Conservation (phyloP, 371 early-diverging fungal species). For the Haplosporangium sp. region DNA sequence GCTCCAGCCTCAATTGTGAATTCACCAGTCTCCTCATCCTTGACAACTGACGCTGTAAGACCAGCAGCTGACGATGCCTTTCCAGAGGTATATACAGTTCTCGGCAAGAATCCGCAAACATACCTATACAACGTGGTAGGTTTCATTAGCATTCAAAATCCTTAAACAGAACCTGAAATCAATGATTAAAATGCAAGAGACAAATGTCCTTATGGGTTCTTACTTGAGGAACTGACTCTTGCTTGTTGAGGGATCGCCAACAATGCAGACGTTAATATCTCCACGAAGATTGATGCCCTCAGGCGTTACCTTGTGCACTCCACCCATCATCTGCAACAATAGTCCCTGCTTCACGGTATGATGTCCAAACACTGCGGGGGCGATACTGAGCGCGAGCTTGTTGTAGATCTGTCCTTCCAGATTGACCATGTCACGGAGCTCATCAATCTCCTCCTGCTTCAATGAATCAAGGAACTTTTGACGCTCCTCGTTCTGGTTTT, state of each 20-base stretch:
- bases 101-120: constrained; percentile 89
- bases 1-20: constrained; percentile 99
- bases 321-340: constrained; percentile 95
- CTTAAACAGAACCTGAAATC: not conserved
- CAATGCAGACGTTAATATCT: constrained; percentile 99
- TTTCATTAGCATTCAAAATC: not conserved
- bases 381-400: constrained; percentile 86
- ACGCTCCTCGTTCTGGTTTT: constrained; percentile 69
- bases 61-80: constrained; percentile 99
- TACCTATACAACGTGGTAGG: constrained; percentile 61
- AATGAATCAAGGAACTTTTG: constrained; percentile 70
- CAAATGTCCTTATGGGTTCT: no score
- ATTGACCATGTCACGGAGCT: constrained; percentile 79
- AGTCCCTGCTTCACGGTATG: constrained; percentile 98
- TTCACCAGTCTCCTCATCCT: constrained; percentile 99
- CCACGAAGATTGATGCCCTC: constrained; percentile 98
- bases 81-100: constrained; percentile 98
- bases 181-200: constrained; percentile 26
- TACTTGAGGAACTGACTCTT: constrained; percentile 98
- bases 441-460: constrained; percentile 79
- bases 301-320: constrained; percentile 93
- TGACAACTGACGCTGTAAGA: constrained; percentile 98
- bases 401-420: constrained; percentile 70
- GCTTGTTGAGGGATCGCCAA: constrained; percentile 99
- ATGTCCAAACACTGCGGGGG: constrained; percentile 98